phyloP scores from a whole-genome alignment of 768 basidiomycete genomes.

The Mycena rebaudengoi region DNA sequence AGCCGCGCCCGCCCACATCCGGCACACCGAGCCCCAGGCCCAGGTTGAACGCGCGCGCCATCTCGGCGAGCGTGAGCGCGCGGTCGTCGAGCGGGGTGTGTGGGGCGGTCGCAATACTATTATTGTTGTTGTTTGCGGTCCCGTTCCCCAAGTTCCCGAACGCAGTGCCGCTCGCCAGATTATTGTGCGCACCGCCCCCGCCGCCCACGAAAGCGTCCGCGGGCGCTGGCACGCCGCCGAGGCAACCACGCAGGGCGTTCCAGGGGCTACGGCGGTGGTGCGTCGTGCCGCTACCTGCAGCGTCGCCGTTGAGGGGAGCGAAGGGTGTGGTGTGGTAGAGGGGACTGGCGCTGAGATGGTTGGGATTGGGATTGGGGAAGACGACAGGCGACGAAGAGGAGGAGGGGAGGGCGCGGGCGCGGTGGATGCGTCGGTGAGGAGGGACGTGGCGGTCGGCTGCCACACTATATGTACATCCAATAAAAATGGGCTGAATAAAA shows the following conservation, averaged over 20 bases:
- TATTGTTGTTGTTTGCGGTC: too few species aligned
- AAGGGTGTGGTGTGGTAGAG: neutral
- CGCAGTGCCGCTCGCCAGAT: too few species aligned
- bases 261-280: too few species aligned
- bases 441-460: slow-evolving; percentile 88
- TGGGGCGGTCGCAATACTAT: too few species aligned
- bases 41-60: slow-evolving; percentile 82
- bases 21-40: slow-evolving; percentile 62
- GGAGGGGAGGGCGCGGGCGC: slow-evolving; percentile 22
- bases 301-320: too few species aligned
- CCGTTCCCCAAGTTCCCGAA: neutral
- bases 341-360: neutral
- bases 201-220: too few species aligned
- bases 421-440: slow-evolving; percentile 59
- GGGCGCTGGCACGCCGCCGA: too few species aligned
- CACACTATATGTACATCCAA: slow-evolving; percentile 54
- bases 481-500: slow-evolving; percentile 1
- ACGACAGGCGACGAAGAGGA: slow-evolving; percentile 26
- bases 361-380: neutral
- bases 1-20: slow-evolving; percentile 7
- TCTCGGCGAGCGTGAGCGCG: slow-evolving; percentile 80
- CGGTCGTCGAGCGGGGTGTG: slow-evolving; percentile 53
- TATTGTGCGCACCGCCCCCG: neutral
- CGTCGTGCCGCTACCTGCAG: too few species aligned
- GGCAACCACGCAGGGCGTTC: too few species aligned